Evolutionary conservation across 2,329 filamentous ascomycete species (phyloP), one percentile per base, ranked within the genome.

Genomic region (Fusarium transvaalense): DNA sequence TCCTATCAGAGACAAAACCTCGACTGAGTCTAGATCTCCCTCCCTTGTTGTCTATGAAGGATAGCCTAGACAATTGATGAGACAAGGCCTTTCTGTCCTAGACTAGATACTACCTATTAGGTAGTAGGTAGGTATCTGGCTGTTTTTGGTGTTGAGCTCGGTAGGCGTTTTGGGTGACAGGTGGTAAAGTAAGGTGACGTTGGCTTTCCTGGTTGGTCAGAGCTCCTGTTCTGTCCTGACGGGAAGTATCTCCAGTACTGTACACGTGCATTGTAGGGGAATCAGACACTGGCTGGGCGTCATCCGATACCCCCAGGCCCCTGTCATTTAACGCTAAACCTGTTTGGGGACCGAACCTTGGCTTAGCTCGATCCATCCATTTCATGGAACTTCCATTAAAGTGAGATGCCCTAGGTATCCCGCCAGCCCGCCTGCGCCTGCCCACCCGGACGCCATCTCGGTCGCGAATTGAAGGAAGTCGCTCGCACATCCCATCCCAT

Each of bases 261-360:
- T 63, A 69, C 69, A 72, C 66, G 71, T 73, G 68, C 65, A 59
- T 53, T 70, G 19, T 48, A 47, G 38, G 41, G 41, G 29, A 54
- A 31, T 37, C 59, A 42, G 45, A 46, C 56, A 71, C 64, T 60
- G 50, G 59, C 31, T 53, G 45, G 4, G 47, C 45, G 70, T 71
- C 60, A 62, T 38, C 6, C 6, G 15, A 48, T 68, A 71, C 50
- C 17, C 48, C 41, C 9, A 42, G 47, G 38, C 27, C 34, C 39
- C 64, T 67, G 62, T 71, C 65, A 5, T 34, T 71, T 71, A 59
- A 34, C 65, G 71, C 78, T 79, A 80, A 76, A 41, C 78, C 69
- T 34, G 25, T 75, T 76, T 74, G 72, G 78, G 72, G 69, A 80
- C 78, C 78, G 78, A 80, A 63, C n/a, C n/a, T n/a, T n/a, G n/a